Conservation (phyloP, 192 early-diverging fungal genomes). For the Geranomyces variabilis region DNA sequence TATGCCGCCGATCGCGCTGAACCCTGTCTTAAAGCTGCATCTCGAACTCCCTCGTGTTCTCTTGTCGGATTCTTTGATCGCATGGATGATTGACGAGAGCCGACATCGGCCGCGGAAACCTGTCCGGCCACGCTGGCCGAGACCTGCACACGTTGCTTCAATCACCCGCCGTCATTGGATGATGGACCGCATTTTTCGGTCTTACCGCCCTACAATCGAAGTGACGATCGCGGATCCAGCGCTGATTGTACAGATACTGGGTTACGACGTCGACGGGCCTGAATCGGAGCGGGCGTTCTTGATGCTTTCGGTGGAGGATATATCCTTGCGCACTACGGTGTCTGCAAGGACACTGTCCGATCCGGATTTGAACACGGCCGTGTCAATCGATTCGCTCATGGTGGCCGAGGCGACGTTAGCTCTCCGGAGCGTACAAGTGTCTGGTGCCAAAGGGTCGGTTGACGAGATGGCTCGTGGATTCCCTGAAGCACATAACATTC, state of each 20-base stretch:
- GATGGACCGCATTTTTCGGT: slow-evolving; percentile 2
- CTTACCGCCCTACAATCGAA: not conserved
- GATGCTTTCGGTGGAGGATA: not conserved
- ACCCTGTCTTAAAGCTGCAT: slow-evolving; percentile 2
- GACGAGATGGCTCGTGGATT: not conserved
- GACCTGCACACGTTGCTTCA: not conserved
- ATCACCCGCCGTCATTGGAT: not conserved
- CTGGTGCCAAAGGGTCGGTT: not conserved
- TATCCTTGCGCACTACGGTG: not conserved
- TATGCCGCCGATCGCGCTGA: not conserved
- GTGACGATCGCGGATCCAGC: slow-evolving; percentile 11
- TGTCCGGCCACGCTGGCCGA: too few relatives aligned
- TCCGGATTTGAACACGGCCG: not conserved
- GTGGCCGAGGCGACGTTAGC: not conserved
- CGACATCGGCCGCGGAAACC: not conserved
- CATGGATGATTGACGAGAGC: not conserved
- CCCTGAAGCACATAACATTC: not conserved
- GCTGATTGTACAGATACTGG: not conserved
- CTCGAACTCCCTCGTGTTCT: slow-evolving; percentile 3
- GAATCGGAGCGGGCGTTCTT: not conserved
- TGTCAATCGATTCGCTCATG: not conserved
- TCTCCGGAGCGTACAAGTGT: slow-evolving; percentile 2
- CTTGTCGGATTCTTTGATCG: slow-evolving; percentile 11
- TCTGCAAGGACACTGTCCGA: not conserved
- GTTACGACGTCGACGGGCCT: not conserved